A percentile compares a stretch with the other conserved stretches of the same genome.
Conservation (phyloP, 2,329 filamentous ascomycete genomes). For the Penicillium sclerotiorum region DNA sequence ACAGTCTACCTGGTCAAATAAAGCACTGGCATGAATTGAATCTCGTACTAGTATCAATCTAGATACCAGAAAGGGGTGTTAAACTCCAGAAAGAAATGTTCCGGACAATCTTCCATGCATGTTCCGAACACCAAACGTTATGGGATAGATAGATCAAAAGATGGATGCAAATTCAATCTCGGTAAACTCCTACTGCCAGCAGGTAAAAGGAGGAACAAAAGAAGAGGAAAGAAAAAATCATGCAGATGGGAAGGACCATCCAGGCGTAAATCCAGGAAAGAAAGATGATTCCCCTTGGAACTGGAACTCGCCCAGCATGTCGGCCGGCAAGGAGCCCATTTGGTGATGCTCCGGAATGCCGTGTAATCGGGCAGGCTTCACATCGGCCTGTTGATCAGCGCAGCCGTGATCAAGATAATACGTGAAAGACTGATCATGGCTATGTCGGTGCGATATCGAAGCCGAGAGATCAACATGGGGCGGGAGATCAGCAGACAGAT, state of each 20-base stretch:
- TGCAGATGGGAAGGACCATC: slow-evolving; percentile 22
- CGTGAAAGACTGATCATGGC: slow-evolving; percentile 24
- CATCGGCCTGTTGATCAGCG: slow-evolving; percentile 14
- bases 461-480: slow-evolving; percentile 14
- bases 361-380: slow-evolving; percentile 19
- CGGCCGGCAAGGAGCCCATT: slow-evolving; percentile 23
- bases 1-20: too few relatives aligned
- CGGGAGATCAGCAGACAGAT: slow-evolving; percentile 18
- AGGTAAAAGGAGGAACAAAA: not conserved
- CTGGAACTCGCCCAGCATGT: slow-evolving; percentile 29
- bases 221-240: slow-evolving; percentile 1
- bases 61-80: too few relatives aligned
- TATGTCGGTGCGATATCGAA: slow-evolving; percentile 4
- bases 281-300: slow-evolving; percentile 25
- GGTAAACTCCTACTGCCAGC: not conserved
- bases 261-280: slow-evolving; percentile 22
- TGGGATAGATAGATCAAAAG: not conserved
- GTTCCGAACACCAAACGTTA: not conserved
- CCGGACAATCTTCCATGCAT: slow-evolving; percentile 7
- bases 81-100: slow-evolving; percentile 2
- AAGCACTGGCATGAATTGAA: too few relatives aligned
- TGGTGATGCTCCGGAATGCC: slow-evolving; percentile 19
- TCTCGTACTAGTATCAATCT: too few relatives aligned
- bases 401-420: slow-evolving; percentile 27
- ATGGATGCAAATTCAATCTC: not conserved